A percentile compares a stretch with the other conserved stretches of the same genome.
Evolutionary conservation across 352 stramenopile genomes (phyloP).

Genomic region (Pythium diclinum): DNA sequence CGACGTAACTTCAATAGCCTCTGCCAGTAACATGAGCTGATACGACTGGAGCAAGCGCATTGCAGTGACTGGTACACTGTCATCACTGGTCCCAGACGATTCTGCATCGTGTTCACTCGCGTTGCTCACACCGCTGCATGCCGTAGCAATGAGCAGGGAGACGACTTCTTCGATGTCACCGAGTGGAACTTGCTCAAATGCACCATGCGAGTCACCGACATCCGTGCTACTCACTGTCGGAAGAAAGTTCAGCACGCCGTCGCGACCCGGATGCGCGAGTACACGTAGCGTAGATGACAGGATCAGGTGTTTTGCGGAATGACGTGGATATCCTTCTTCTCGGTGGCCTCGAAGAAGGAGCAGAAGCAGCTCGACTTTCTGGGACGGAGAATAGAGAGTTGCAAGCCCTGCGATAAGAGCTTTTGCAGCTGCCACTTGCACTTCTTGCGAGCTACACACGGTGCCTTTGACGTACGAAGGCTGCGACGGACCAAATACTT

Average conservation of each 20-base stretch:
- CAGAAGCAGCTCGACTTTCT: slow-evolving; percentile 70
- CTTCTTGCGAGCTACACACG: slow-evolving; percentile 9
- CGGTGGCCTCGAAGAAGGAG: slow-evolving; percentile 51
- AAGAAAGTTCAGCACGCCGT: slow-evolving; percentile 73
- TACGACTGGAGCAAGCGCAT: slow-evolving; percentile 68
- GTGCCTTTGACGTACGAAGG: not conserved
- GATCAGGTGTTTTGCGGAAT: slow-evolving; percentile 51
- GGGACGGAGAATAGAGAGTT: slow-evolving; percentile 59
- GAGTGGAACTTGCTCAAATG: slow-evolving; percentile 2
- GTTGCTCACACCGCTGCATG: slow-evolving; percentile 1
- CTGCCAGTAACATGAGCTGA: slow-evolving; percentile 70
- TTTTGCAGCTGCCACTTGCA: slow-evolving; percentile 58
- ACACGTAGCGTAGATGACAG: slow-evolving; percentile 51
- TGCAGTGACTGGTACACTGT: slow-evolving; percentile 35
- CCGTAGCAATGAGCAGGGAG: slow-evolving; percentile 23
- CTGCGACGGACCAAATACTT: slow-evolving; percentile 1
- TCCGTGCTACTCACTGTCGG: slow-evolving; percentile 12
- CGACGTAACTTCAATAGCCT: slow-evolving; percentile 68
- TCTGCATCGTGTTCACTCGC: not conserved
- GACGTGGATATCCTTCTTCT: slow-evolving; percentile 24
- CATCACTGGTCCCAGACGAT: not conserved
- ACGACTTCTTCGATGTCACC: slow-evolving; percentile 34
- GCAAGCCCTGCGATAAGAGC: slow-evolving; percentile 64
- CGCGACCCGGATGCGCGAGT: slow-evolving; percentile 50
- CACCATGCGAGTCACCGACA: not conserved